Percentiles rank a stretch among this genome's conserved stretches.
Evolutionary conservation across 768 basidiomycete genomes (phyloP).

Genomic region (Psilocybe azurescens): DNA sequence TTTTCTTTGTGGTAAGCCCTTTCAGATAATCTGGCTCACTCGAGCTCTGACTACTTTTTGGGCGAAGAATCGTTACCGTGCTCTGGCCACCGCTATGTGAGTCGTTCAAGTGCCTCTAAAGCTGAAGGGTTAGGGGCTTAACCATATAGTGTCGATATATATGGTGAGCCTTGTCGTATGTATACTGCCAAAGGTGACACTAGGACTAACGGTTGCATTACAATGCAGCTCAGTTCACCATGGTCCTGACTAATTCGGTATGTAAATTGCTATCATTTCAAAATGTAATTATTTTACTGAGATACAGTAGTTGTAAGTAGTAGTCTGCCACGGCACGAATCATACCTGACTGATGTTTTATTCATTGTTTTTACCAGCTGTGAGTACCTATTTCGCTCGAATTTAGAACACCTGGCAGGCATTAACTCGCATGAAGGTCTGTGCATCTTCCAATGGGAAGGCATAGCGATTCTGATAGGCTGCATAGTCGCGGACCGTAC

Average conservation of each 20-base stretch:
- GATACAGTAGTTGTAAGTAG: too few species aligned
- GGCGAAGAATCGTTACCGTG: constrained; percentile 1
- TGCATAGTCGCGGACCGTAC: constrained; percentile 3
- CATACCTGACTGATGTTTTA: neutral
- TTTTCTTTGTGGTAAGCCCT: neutral
- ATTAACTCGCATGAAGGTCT: too few species aligned
- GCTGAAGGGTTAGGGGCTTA: neutral
- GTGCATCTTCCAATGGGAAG: neutral
- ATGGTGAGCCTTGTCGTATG: neutral
- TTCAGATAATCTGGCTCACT: too few species aligned
- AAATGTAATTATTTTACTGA: too few species aligned
- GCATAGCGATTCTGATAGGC: neutral
- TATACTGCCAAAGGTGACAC: neutral
- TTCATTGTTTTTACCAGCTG: neutral
- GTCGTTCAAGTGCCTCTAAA: neutral
- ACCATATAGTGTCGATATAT: neutral
- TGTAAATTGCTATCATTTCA: too few species aligned
- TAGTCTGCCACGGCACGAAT: too few species aligned
- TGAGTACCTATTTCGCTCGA: too few species aligned
- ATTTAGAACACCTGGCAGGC: too few species aligned
- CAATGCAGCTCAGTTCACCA: neutral
- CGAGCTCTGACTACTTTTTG: neutral
- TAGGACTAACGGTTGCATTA: neutral
- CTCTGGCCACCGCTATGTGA: neutral
- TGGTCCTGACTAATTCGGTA: neutral